Percentiles rank a stretch among this genome's conserved stretches.
phyloP scores from a whole-genome alignment of 225 moss, liverwort and hornwort genomes.

The Lunularia cruciata region DNA sequence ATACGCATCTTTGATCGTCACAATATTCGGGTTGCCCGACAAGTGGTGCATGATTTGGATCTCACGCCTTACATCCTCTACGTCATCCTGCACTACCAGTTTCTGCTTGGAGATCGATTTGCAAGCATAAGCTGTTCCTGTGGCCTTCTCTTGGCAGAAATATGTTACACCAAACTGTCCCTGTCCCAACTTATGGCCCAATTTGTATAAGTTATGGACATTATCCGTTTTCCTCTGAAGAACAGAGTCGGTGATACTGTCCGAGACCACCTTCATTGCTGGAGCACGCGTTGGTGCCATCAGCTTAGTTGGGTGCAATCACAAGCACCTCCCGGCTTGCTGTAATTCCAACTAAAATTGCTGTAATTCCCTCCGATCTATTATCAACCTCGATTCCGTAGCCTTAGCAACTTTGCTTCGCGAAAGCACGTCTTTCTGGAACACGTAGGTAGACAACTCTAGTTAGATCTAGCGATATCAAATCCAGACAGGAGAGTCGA shows the following conservation, averaged over 20 bases:
- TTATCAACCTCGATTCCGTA: too few relatives aligned
- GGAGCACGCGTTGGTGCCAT: conserved; percentile 8
- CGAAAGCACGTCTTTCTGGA: too few relatives aligned
- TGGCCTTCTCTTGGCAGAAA: conserved; percentile 18
- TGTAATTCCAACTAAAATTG: too few relatives aligned
- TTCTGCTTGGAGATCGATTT: conserved; percentile 14
- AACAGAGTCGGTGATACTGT: conserved; percentile 17
- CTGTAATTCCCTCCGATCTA: too few relatives aligned
- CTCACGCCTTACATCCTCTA: conserved; percentile 22
- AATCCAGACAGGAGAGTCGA: too few relatives aligned
- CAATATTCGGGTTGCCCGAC: conserved; percentile 18
- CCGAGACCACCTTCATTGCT: neutral
- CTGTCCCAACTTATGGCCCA: conserved; percentile 23
- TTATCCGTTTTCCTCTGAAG: conserved; percentile 19
- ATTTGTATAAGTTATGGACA: neutral
- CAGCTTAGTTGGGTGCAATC: neutral
- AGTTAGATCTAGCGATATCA: too few relatives aligned
- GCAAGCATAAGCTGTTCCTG: conserved; percentile 15
- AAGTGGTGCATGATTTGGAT: conserved; percentile 29
- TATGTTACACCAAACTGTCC: conserved; percentile 20
- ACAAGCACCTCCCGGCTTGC: too few relatives aligned
- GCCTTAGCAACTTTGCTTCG: too few relatives aligned
- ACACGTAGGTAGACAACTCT: too few relatives aligned
- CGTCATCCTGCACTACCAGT: conserved; percentile 22
- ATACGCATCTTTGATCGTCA: conserved; percentile 17